These are phyloP conservation scores for Iris pallida DNA, from an alignment of 116 monocot genomes.

Conservation along the genomic window DNA sequence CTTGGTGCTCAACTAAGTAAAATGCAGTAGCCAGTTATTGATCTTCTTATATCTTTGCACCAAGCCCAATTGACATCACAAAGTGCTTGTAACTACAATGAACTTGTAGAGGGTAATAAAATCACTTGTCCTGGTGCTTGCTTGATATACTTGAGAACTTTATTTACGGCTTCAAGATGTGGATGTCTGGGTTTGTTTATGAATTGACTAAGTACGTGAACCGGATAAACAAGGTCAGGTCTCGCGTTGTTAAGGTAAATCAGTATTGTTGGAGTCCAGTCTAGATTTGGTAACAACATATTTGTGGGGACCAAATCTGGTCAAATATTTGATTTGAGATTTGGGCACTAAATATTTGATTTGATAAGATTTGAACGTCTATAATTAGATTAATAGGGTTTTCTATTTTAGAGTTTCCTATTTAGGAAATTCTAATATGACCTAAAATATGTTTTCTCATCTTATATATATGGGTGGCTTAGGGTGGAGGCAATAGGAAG, in stretches of 20 bases:
- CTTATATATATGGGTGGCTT: no score
- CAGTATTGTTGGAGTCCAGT: no score
- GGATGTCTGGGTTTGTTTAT: neutral
- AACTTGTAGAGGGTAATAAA: neutral
- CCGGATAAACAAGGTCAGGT: neutral
- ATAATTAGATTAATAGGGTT: no score
- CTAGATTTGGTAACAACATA: no score
- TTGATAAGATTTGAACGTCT: no score
- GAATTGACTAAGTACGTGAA: conserved; percentile 10
- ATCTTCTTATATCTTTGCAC: neutral
- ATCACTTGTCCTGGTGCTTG: neutral
- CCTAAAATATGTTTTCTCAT: no score
- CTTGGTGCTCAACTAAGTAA: neutral
- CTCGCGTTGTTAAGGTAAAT: neutral
- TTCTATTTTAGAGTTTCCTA: no score
- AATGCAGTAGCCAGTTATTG: neutral
- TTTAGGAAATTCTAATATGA: no score
- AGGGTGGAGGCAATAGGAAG: no score
- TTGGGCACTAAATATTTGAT: no score
- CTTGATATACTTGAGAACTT: conserved; percentile 4
- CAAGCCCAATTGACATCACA: conserved; percentile 11
- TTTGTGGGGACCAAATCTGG: no score
- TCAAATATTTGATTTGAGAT: no score
- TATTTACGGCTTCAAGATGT: neutral
- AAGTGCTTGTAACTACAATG: neutral